Base-by-base conservation (phyloP, 2,329 filamentous ascomycete species). In the Ophiosphaerella korrae region DNA sequence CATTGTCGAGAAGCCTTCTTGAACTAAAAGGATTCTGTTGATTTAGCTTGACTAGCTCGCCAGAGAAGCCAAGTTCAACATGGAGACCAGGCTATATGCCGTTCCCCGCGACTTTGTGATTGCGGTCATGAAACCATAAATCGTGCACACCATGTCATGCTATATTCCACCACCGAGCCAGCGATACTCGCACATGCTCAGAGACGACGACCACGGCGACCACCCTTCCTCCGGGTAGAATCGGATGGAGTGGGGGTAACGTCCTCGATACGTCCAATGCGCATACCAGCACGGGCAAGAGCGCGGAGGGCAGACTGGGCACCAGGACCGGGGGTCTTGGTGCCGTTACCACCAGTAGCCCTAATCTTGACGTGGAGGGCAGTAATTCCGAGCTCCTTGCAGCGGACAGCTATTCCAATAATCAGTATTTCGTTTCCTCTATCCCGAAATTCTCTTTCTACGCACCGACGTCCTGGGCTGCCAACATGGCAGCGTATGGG, bases 361-460 rank as follows among this genome's bases (percentile, higher is more conserved):
- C 95, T 88, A 85, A 99, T 99, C 91, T 99, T 99, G 87, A 99
- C 95, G 88, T 99, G 95, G 64, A 99, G 90, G 76, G 94, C 93
- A 78, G 92, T 97, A 77, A 94, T 92, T 68, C 86, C 87, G 71
- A 92, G 80, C 75, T 90, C 86, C 80, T 89, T 89, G 83, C 90
- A 94, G 81, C 94, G 91, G 78, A 85, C 83, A 74, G 94, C 94
- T 69, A 46, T 45, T 13, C 29, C 21, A 38, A n/a, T 8, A 38
- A 36, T 66, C 44, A 64, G 77, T 96, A 46, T 23, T 26, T 12
- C n/a, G 14, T 29, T 14, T 14, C 3, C n/a, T 14, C 2, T 39
- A 33, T 13, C 1, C 13, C 12, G 12, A 23, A 35, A 2, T 8
- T 23, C 14, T 3, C 3, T n/a, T 44, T 38, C 12, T 63, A 70